Percentiles rank a stretch among this genome's conserved stretches.
These are phyloP conservation scores for Verticillium nubilum DNA, from an alignment of 2,329 filamentous ascomycete species.

Conservation along the genomic window DNA sequence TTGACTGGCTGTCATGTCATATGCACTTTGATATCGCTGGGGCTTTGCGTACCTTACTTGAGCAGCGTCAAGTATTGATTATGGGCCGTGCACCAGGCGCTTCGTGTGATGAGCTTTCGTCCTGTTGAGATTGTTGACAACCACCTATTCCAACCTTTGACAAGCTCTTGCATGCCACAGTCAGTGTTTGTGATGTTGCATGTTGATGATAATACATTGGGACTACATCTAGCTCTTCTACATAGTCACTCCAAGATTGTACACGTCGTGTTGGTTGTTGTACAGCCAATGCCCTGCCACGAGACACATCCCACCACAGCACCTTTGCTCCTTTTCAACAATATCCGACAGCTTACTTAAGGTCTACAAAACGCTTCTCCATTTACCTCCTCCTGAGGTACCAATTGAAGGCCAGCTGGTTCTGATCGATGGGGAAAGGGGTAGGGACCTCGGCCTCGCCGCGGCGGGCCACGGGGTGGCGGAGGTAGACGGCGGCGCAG, in stretches of 20 bases:
- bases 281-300: background rate
- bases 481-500: conserved; percentile 89
- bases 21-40: no score
- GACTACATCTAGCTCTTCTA: conserved; percentile 5
- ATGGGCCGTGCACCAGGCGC: no score
- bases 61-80: no score
- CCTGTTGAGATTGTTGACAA: no score
- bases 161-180: no score
- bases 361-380: conserved; percentile 9
- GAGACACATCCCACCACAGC: background rate
- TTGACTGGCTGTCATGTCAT: no score
- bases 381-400: conserved; percentile 74
- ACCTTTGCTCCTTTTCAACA: background rate
- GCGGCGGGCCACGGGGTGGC: conserved; percentile 85
- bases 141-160: no score
- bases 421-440: conserved; percentile 66
- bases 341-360: background rate
- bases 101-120: no score
- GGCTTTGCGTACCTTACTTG: no score
- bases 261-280: background rate
- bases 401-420: conserved; percentile 87
- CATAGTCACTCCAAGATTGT: background rate
- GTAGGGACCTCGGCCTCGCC: conserved; percentile 79
- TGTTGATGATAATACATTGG: conserved; percentile 6
- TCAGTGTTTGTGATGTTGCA: background rate